Conservation (phyloP, 768 basidiomycete genomes). For the Boletus reticuloceps region DNA sequence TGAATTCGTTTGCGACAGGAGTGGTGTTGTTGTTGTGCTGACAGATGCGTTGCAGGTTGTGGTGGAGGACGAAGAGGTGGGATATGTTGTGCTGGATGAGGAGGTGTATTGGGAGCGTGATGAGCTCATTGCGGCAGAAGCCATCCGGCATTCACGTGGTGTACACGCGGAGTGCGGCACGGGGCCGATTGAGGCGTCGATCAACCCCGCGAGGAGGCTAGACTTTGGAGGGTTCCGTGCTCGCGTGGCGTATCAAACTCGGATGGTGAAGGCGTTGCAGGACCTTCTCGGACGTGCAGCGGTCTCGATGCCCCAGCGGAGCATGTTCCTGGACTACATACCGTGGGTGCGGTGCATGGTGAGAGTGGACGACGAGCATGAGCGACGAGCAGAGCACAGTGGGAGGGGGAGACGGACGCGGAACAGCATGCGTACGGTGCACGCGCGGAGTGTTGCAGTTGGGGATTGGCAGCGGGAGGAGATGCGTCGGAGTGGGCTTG, state of each 20-base stretch:
- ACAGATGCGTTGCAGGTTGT: slow-evolving; percentile 20
- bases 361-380: slow-evolving; percentile 52
- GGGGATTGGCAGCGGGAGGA: slow-evolving; percentile 34
- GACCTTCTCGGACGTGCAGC: slow-evolving; percentile 36
- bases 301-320: slow-evolving; percentile 39
- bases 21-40: neutral
- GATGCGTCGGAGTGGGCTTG: slow-evolving; percentile 13
- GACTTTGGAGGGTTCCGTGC: slow-evolving; percentile 29
- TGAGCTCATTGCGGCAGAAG: slow-evolving; percentile 45
- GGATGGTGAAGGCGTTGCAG: slow-evolving; percentile 46
- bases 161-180: slow-evolving; percentile 29
- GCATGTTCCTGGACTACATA: slow-evolving; percentile 64
- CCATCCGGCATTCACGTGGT: slow-evolving; percentile 49
- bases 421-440: slow-evolving; percentile 50
- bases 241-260: slow-evolving; percentile 45
- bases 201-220: slow-evolving; percentile 32
- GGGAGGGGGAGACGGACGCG: slow-evolving; percentile 39
- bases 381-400: slow-evolving; percentile 13
- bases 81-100: slow-evolving; percentile 39
- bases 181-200: slow-evolving; percentile 34
- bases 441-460: slow-evolving; percentile 43
- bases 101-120: slow-evolving; percentile 43
- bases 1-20: slow-evolving; percentile 26
- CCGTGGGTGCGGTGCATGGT: slow-evolving; percentile 69
- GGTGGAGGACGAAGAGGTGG: slow-evolving; percentile 56